Conservation (phyloP, 139 green algal species). For the Nannochloris sp. region DNA sequence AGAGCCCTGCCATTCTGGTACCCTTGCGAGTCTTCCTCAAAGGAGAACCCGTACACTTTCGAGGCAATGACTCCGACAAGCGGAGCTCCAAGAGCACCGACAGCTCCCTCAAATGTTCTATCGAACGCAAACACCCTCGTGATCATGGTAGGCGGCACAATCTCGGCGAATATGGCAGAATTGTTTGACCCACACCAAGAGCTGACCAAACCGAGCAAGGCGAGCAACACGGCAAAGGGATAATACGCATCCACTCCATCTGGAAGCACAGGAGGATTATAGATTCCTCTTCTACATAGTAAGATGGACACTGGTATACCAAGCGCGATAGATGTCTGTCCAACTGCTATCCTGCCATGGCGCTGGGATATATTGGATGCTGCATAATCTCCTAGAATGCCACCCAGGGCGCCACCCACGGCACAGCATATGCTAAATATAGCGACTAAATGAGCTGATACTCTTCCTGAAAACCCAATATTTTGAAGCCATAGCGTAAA, state of each 20-base stretch:
- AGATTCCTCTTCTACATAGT: neutral
- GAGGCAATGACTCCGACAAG: slow-evolving; percentile 59
- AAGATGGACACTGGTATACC: neutral
- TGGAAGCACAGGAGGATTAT: no score
- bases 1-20: slow-evolving; percentile 22
- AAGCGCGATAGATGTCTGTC: neutral
- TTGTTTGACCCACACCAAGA: slow-evolving; percentile 64
- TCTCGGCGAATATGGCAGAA: slow-evolving; percentile 74
- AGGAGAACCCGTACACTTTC: slow-evolving; percentile 49
- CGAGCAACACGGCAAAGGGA: slow-evolving; percentile 42
- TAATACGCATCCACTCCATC: neutral
- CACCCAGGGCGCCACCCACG: slow-evolving; percentile 52
- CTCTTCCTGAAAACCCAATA: slow-evolving; percentile 59
- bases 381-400: slow-evolving; percentile 44
- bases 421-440: slow-evolving; percentile 38
- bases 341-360: neutral
- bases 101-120: slow-evolving; percentile 51
- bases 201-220: slow-evolving; percentile 54
- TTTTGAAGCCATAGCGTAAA: slow-evolving; percentile 52
- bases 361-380: neutral
- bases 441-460: slow-evolving; percentile 25
- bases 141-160: slow-evolving; percentile 63
- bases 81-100: slow-evolving; percentile 45
- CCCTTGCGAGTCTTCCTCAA: slow-evolving; percentile 6
- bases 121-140: slow-evolving; percentile 75